Conservation (phyloP, 352 stramenopile species). For the Globisporangium irregulare region DNA sequence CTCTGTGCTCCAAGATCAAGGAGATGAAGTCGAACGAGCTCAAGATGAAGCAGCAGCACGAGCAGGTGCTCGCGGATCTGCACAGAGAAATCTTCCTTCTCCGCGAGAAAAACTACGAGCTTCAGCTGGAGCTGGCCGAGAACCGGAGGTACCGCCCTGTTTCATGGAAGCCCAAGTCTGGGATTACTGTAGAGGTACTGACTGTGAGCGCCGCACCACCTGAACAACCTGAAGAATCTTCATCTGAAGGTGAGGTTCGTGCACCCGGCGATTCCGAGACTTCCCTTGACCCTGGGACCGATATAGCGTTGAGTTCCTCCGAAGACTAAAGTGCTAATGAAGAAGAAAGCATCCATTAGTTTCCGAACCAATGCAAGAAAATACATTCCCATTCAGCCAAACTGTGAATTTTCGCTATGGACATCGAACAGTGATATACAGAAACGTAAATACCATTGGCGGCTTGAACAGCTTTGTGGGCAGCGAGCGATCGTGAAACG, state of each 20-base stretch:
- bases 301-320: background rate
- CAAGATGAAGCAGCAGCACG: conserved; percentile 24
- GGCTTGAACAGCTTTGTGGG: background rate
- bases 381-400: conserved; percentile 7
- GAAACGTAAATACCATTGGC: conserved; percentile 1
- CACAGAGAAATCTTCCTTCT: conserved; percentile 41
- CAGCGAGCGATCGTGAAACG: background rate
- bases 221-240: background rate
- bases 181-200: background rate
- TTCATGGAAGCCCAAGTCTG: conserved; percentile 1
- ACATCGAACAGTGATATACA: background rate
- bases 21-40: conserved; percentile 25
- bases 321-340: background rate
- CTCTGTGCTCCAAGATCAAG: conserved; percentile 22
- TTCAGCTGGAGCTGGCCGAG: conserved; percentile 17
- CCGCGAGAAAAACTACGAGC: conserved; percentile 25
- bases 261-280: background rate
- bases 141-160: conserved; percentile 1
- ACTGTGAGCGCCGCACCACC: background rate
- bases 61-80: conserved; percentile 32
- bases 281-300: background rate
- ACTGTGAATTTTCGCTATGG: background rate
- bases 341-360: background rate
- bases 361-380: background rate
- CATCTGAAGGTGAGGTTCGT: background rate